Conservation (phyloP, 2,329 filamentous ascomycete genomes). For the Bipolaris victoriae region DNA sequence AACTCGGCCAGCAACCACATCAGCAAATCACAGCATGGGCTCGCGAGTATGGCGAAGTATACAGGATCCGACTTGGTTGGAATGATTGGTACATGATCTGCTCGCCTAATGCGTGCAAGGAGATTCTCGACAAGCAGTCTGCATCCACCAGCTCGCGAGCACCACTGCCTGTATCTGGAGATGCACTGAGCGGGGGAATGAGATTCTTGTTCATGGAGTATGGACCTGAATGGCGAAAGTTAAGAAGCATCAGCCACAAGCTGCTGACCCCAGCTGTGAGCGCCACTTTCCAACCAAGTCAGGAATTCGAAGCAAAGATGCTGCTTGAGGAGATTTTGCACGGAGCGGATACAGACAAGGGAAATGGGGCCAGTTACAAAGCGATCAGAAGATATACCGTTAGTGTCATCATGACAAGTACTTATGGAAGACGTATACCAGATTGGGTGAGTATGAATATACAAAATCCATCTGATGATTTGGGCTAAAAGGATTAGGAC, state of each 20-base stretch:
- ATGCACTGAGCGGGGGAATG: conserved; percentile 50
- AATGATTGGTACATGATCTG: conserved; percentile 56
- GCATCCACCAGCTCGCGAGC: conserved; percentile 45
- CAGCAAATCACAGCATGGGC: conserved; percentile 48
- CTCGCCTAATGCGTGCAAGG: conserved; percentile 52
- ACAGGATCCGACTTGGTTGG: conserved; percentile 53
- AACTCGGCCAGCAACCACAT: conserved; percentile 38
- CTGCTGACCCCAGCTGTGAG: conserved; percentile 48
- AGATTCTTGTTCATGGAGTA: conserved; percentile 54
- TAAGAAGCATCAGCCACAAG: conserved; percentile 49
- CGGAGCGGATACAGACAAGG: conserved; percentile 25
- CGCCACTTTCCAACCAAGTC: conserved; percentile 51
- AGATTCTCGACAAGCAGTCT: conserved; percentile 54
- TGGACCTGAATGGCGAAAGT: conserved; percentile 49
- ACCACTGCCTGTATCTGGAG: conserved; percentile 50
- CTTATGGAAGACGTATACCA: conserved; percentile 43
- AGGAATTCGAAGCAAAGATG: conserved; percentile 56
- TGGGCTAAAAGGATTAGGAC: conserved; percentile 22
- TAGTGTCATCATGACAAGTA: conserved; percentile 48
- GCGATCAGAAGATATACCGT: conserved; percentile 42
- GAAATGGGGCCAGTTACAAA: conserved; percentile 34
- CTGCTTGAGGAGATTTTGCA: conserved; percentile 52
- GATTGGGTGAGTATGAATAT: conserved; percentile 32
- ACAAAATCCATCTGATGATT: not conserved
- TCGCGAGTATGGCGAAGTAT: conserved; percentile 54